Conservation (phyloP, 2,329 filamentous ascomycete species). For the Verticillium tricorpus region DNA sequence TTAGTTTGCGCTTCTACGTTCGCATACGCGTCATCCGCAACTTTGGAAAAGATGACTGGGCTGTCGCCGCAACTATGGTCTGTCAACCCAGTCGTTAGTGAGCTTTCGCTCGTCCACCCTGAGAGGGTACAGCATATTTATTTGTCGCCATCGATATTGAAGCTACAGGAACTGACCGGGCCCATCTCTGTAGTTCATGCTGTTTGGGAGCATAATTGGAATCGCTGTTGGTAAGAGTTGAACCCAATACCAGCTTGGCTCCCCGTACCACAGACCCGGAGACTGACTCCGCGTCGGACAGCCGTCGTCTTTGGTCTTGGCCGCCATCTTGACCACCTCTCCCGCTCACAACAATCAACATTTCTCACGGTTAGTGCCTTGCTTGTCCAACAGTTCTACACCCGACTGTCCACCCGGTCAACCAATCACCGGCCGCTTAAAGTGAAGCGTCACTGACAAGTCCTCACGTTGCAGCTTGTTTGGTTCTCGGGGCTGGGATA, state of each 20-base stretch:
- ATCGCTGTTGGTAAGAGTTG: background rate
- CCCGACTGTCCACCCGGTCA: background rate
- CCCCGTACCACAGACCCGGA: background rate
- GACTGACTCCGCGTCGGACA: background rate
- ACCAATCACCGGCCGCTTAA: background rate
- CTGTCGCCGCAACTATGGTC: background rate
- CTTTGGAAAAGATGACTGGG: background rate
- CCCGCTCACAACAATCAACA: background rate
- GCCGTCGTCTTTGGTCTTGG: background rate
- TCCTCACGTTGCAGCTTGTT: background rate
- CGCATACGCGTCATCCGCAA: background rate
- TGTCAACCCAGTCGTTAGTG: background rate
- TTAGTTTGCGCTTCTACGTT: background rate
- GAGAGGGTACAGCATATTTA: too few species aligned
- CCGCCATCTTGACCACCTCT: background rate
- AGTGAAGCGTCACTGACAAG: background rate
- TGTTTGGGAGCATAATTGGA: background rate
- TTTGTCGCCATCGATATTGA: too few species aligned
- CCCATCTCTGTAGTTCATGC: background rate
- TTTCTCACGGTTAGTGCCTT: background rate
- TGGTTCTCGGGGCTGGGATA: conserved; percentile 14
- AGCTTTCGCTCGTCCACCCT: too few species aligned
- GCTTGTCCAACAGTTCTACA: background rate
- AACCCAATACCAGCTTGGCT: too few species aligned
- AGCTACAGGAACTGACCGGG: background rate